Evolutionary conservation across 805 yeast genomes (phyloP).

Genomic region (Metschnikowia rubicola): DNA sequence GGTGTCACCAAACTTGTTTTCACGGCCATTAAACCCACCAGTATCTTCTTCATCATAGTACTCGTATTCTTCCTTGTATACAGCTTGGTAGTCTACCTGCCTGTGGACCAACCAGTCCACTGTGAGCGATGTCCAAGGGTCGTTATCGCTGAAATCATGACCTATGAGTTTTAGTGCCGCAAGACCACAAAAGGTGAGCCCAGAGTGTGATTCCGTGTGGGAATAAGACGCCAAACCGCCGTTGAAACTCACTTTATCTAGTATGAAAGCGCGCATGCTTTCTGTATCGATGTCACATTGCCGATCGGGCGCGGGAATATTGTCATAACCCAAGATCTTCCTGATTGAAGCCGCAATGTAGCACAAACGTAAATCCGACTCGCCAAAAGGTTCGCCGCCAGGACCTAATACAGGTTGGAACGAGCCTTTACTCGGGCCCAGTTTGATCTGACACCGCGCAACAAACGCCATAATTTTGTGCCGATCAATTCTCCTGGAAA

Average conservation of each 20-base stretch:
- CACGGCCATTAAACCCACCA: slow-evolving; percentile 86
- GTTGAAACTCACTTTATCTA: slow-evolving; percentile 34
- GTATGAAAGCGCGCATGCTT: slow-evolving; percentile 34
- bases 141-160: slow-evolving; percentile 17
- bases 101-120: slow-evolving; percentile 61
- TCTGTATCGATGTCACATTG: slow-evolving; percentile 42
- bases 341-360: slow-evolving; percentile 70
- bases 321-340: slow-evolving; percentile 43
- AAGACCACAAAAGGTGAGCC: slow-evolving; percentile 81
- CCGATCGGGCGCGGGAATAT: slow-evolving; percentile 20
- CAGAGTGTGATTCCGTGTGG: slow-evolving; percentile 74
- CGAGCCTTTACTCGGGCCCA: slow-evolving; percentile 31
- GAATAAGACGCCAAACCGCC: slow-evolving; percentile 69
- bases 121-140: slow-evolving; percentile 31
- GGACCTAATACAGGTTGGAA: slow-evolving; percentile 31
- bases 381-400: slow-evolving; percentile 46
- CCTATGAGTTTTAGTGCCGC: slow-evolving; percentile 49
- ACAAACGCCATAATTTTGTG: slow-evolving; percentile 58
- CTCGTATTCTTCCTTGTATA: slow-evolving; percentile 30
- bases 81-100: slow-evolving; percentile 43
- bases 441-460: slow-evolving; percentile 49
- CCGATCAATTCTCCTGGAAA: slow-evolving; percentile 28
- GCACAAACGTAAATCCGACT: slow-evolving; percentile 67
- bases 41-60: slow-evolving; percentile 45
- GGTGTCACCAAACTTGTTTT: slow-evolving; percentile 80